Evolutionary conservation across 202 grass and related monocot genomes (phyloP).

Genomic region (Eragrostis tef): DNA sequence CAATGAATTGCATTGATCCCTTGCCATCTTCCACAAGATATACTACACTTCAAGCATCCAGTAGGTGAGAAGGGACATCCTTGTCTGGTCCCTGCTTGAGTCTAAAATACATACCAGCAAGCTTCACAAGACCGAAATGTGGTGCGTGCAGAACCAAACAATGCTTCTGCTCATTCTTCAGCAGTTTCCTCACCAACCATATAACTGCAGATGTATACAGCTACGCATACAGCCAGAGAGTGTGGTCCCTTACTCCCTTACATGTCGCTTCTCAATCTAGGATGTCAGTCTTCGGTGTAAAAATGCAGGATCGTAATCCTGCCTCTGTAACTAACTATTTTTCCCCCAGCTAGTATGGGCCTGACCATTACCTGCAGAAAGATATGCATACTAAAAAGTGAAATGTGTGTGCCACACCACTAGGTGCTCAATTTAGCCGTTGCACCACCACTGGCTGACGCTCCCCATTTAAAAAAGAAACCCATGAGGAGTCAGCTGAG

Average conservation of each 20-base stretch:
- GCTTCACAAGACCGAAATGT: slow-evolving; percentile 21
- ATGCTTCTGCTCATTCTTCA: slow-evolving; percentile 31
- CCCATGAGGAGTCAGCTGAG: background rate
- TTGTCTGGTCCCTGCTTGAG: slow-evolving; percentile 22
- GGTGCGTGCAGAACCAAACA: slow-evolving; percentile 26
- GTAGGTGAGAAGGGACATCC: slow-evolving; percentile 30
- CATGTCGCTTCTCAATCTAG: background rate
- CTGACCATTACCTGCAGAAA: background rate
- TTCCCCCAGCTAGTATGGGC: background rate
- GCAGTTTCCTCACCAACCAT: slow-evolving; percentile 52
- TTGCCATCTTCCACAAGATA: background rate
- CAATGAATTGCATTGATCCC: slow-evolving; percentile 18
- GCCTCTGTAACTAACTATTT: background rate
- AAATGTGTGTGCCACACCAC: background rate
- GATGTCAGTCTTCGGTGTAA: background rate
- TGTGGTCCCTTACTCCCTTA: background rate
- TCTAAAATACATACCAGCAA: slow-evolving; percentile 30
- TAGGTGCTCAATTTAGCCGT: slow-evolving; percentile 34
- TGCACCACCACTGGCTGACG: background rate
- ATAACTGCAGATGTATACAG: slow-evolving; percentile 48
- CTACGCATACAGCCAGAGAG: slow-evolving; percentile 28
- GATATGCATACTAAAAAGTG: background rate
- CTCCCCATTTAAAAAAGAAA: background rate
- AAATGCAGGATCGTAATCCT: slow-evolving; percentile 6
- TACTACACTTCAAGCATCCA: background rate